phyloP scores from a whole-genome alignment of 2,329 filamentous ascomycete genomes.

The Ascosphaera apis region DNA sequence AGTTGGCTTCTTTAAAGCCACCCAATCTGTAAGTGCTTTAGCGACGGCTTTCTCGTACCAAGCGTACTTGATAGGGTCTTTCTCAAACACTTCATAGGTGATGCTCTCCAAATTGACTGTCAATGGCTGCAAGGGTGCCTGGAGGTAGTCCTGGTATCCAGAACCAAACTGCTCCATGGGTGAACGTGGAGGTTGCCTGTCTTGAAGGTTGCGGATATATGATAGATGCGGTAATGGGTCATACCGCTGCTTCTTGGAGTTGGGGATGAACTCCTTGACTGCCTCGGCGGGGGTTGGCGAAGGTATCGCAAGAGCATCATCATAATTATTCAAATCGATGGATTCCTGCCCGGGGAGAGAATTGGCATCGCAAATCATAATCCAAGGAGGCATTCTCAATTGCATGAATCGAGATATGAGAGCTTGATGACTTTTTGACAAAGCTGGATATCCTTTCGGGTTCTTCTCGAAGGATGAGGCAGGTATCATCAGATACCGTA shows the following conservation, averaged over 20 bases:
- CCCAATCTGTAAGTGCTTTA: constrained; percentile 63
- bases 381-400: constrained; percentile 34
- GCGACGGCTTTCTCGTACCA: constrained; percentile 78
- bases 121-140: constrained; percentile 80
- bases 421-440: constrained; percentile 34
- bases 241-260: constrained; percentile 25
- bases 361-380: constrained; percentile 35
- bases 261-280: constrained; percentile 17
- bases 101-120: constrained; percentile 93
- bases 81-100: constrained; percentile 96
- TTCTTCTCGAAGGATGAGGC: constrained; percentile 33
- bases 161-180: constrained; percentile 43
- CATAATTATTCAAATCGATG: constrained; percentile 7
- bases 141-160: constrained; percentile 80
- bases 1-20: constrained; percentile 44
- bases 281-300: constrained; percentile 54
- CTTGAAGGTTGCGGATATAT: constrained; percentile 68
- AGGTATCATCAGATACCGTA: constrained; percentile 32
- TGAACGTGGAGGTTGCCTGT: constrained; percentile 46
- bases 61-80: constrained; percentile 91
- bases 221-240: constrained; percentile 44
- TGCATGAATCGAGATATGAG: constrained; percentile 34
- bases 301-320: constrained; percentile 6
- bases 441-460: constrained; percentile 32
- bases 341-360: constrained; percentile 26